A percentile compares a stretch with the other conserved stretches of the same genome.
These are phyloP conservation scores for Aspergillus biplanus DNA, from an alignment of 495 filamentous ascomycete genomes.

Conservation along the genomic window DNA sequence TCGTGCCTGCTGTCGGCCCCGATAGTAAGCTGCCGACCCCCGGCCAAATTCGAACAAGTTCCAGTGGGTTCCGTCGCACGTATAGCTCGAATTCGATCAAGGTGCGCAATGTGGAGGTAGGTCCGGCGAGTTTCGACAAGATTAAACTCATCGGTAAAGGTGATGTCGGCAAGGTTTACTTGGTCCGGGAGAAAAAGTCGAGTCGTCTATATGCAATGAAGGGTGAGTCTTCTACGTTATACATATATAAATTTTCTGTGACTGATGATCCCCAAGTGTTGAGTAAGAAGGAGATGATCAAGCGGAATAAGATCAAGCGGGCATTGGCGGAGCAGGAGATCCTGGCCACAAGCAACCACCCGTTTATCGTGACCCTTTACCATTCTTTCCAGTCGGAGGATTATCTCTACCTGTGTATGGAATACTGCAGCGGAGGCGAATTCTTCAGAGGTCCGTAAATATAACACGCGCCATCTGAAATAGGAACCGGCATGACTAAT, in stretches of 20 bases:
- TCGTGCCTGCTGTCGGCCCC: conserved; percentile 42
- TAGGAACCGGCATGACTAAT: neutral
- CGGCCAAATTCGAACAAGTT: conserved; percentile 58
- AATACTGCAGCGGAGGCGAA: conserved; percentile 98
- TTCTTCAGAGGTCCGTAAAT: conserved; percentile 77
- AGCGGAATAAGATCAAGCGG: conserved; percentile 99
- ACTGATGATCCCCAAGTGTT: conserved; percentile 64
- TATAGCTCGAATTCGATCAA: conserved; percentile 99
- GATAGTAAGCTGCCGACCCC: conserved; percentile 52
- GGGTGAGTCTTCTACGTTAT: conserved; percentile 56
- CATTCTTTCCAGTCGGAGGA: conserved; percentile 99
- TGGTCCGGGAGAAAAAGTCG: conserved; percentile 97
- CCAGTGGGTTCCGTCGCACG: conserved; percentile 80
- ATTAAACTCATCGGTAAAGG: conserved; percentile 99
- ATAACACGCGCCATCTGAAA: neutral
- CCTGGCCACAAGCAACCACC: conserved; percentile 96
- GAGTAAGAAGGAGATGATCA: conserved; percentile 99
- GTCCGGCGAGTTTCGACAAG: conserved; percentile 96
- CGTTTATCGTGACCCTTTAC: conserved; percentile 97
- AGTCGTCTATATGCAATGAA: conserved; percentile 97
- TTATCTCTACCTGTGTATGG: conserved; percentile 98
- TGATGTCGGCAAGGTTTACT: conserved; percentile 97
- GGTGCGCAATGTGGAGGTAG: conserved; percentile 94
- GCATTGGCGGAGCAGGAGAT: conserved; percentile 98
- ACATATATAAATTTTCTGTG: neutral